Conservation (phyloP, 2,329 filamentous ascomycete genomes). For the Thyridium curvatum region DNA sequence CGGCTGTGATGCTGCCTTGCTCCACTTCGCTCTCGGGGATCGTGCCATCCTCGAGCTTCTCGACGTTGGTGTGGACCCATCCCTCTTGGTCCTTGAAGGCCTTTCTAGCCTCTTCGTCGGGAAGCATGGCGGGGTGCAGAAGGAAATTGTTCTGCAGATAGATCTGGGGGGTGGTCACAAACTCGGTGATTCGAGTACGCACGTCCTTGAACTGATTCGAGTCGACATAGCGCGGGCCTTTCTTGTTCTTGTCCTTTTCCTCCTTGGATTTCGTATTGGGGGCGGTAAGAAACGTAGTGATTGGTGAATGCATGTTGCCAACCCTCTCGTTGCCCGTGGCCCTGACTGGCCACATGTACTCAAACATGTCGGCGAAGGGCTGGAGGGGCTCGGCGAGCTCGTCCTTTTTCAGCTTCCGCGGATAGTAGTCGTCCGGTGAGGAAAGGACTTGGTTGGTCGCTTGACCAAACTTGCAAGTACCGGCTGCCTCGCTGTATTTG, state of each 20-base stretch:
- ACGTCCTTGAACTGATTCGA: conserved; percentile 65
- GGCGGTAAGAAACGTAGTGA: conserved; percentile 76
- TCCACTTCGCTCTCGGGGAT: conserved; percentile 67
- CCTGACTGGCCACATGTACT: conserved; percentile 82
- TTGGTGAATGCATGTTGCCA: conserved; percentile 76
- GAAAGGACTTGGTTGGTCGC: conserved; percentile 28
- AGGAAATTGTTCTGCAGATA: conserved; percentile 78
- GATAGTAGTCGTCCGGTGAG: conserved; percentile 55
- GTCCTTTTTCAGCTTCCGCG: conserved; percentile 43
- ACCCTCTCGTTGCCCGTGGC: conserved; percentile 78
- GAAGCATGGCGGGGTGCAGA: conserved; percentile 72
- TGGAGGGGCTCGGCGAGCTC: conserved; percentile 48
- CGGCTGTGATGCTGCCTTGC: conserved; percentile 76
- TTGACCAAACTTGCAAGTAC: conserved; percentile 17
- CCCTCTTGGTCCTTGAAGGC: conserved; percentile 55
- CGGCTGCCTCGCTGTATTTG: conserved; percentile 31
- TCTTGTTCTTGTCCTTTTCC: conserved; percentile 57
- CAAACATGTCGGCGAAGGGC: conserved; percentile 75
- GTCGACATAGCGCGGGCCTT: conserved; percentile 55
- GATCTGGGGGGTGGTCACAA: conserved; percentile 66
- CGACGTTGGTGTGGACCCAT: conserved; percentile 77
- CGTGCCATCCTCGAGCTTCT: conserved; percentile 58
- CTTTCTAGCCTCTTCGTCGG: conserved; percentile 46
- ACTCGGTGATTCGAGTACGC: conserved; percentile 76
- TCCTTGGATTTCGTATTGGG: conserved; percentile 64